Base-by-base conservation (phyloP, 2,329 filamentous ascomycete species). In the Calonectria honghensis region DNA sequence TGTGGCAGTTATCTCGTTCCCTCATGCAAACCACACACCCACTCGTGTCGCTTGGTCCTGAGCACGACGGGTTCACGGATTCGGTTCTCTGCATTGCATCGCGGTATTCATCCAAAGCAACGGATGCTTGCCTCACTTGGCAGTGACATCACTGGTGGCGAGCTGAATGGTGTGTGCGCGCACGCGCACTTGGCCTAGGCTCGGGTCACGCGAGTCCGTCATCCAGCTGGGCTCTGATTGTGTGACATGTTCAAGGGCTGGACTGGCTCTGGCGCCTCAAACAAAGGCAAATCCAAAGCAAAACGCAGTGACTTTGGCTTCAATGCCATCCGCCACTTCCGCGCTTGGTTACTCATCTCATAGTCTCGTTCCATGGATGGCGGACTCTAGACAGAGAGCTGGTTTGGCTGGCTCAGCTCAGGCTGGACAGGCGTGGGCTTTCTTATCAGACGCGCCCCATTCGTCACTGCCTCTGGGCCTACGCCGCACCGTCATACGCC, bases 381-480 rank as follows among this genome's bases (percentile, higher is more conserved):
- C n/a, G 51, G 63, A 68, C 51, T 72, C n/a, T 32, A 45, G 39
- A 29, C 31, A 50, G 66, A 37, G 59, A 61, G 48, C 18, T 51
- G 66, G 41, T 41, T 63, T 39, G 20, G 61, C 61, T 54, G 50
- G 51, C 70, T 61, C 57, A 41, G n/a, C 63, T 52, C 66, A 64
- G 69, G 29, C 45, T 63, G 66, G 48, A 41, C 51, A 51, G 57
- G 59, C 54, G 14, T 70, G 72, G 65, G 72, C 59, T 78, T 75
- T 68, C 79, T 80, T 80, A 80, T 80, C 79, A 78, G 52, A 29
- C 51, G 18, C 70, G 20, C 70, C 78, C 65, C 61, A 81, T 81
- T 81, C 77, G 79, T 70, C 54, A 73, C 54, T 77, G 69, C 66
- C 57, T 68, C 51, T 73, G 70, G 48, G 68, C 77, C 76, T 80